Conservation (phyloP, 345 rosid species). For the Citrus reticulata region DNA sequence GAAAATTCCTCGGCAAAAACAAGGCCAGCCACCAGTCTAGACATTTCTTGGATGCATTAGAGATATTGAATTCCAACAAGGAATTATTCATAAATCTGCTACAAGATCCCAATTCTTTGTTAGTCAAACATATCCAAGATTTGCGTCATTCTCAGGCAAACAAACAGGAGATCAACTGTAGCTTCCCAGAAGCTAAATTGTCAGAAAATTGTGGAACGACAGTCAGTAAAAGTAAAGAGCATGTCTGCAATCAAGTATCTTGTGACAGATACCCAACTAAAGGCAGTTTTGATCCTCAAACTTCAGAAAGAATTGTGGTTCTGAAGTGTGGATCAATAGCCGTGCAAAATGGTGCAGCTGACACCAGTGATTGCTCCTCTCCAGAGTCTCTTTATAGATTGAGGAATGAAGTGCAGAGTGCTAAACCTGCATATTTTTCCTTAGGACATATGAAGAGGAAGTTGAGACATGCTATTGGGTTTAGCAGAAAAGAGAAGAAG, state of each 20-base stretch:
- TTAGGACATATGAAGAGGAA: slow-evolving; percentile 57
- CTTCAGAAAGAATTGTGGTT: slow-evolving; percentile 37
- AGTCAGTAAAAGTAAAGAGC: slow-evolving; percentile 15
- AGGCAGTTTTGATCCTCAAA: slow-evolving; percentile 18
- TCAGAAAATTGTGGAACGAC: slow-evolving; percentile 6
- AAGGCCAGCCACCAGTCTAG: slow-evolving; percentile 36
- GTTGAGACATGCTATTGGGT: slow-evolving; percentile 46
- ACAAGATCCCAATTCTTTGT: slow-evolving; percentile 70
- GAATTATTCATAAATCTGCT: slow-evolving; percentile 59
- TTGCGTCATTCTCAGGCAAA: slow-evolving; percentile 38
- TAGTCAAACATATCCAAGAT: slow-evolving; percentile 54
- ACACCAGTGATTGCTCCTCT: slow-evolving; percentile 16
- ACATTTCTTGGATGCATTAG: slow-evolving; percentile 68
- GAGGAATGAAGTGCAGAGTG: slow-evolving; percentile 23
- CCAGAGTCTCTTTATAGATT: slow-evolving; percentile 14
- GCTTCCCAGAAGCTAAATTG: slow-evolving; percentile 4
- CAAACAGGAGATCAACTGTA: slow-evolving; percentile 14
- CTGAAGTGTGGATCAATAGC: slow-evolving; percentile 42
- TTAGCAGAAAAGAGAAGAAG: slow-evolving; percentile 33
- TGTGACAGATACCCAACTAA: slow-evolving; percentile 4
- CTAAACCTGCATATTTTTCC: slow-evolving; percentile 38
- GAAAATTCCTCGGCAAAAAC: slow-evolving; percentile 14
- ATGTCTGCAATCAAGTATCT: background rate
- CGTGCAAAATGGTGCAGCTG: slow-evolving; percentile 25
- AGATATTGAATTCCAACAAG: slow-evolving; percentile 64